Base-by-base conservation (phyloP, 768 basidiomycete species). In the Leucocoprinus leucothites region DNA sequence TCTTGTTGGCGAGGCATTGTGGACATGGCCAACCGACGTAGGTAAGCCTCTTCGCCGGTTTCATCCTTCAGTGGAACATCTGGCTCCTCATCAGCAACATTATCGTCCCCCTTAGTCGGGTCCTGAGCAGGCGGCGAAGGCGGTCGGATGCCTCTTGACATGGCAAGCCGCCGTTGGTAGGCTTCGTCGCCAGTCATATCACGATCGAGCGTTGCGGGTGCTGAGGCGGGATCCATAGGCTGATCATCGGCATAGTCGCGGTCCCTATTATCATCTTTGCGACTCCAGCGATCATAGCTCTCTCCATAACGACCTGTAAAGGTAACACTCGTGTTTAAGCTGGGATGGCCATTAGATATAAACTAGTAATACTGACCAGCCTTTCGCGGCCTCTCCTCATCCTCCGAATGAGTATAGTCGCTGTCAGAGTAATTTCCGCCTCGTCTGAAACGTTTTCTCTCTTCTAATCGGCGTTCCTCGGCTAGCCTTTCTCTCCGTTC, bases 171-270 rank as follows among this genome's bases (percentile, higher is more conserved):
- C 40, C 86, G 83, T 60, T 85, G 84, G 63, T 83, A 91, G 1
- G 86, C 89, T 63, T 90, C 91, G 46, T 92, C 90, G n/a, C 89
- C 89, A 2, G 83, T 82, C 60, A 86, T 70, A 25, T 81, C 77
- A 0, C 79, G 67, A 1, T 69, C 64, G 3, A 71, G 69, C 44
- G 65, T 63, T 16, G 61, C 60, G 4, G 63, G 63, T 3, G 50
- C 34, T 48, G 38, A 13, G 14, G 67, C 63, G 18, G 70, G 34
- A 2, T 63, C 61, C 48, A 66, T 68, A 35, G 68, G 63, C 22
- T 59, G 66, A 8, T 57, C 60, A 41, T 46, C 54, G 18, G 35
- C 56, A 31, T 58, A 50, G n/a, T 65, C 65, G 44, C 56, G 52
- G 22, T 57, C 67, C 38, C 48, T 64, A 14, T 80, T 76, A 35